phyloP scores from a whole-genome alignment of 2,329 filamentous ascomycete genomes.

The Blastomyces emzantsi region DNA sequence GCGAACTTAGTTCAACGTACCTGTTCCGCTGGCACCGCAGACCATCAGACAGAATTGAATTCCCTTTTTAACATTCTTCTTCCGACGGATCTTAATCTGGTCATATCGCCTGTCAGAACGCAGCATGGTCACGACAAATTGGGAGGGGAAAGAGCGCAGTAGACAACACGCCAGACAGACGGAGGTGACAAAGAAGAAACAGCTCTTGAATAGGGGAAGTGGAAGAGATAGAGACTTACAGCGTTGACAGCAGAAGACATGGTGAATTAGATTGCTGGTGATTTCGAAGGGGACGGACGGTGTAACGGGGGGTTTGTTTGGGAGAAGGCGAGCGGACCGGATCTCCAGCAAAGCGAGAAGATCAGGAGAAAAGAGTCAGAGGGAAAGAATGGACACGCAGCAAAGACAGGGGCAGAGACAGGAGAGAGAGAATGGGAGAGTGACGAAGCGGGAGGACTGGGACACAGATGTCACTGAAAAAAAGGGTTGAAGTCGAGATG shows the following conservation, averaged over 20 bases:
- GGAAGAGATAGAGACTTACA: constrained; percentile 31
- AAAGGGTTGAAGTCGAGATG: constrained; percentile 4
- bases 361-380: constrained; percentile 17
- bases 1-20: constrained; percentile 44
- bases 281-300: constrained; percentile 7
- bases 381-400: constrained; percentile 18
- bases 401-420: constrained; percentile 17
- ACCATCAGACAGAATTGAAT: constrained; percentile 99
- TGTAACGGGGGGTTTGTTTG: constrained; percentile 13
- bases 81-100: constrained; percentile 93
- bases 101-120: constrained; percentile 12
- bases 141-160: background rate
- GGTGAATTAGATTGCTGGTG: constrained; percentile 1
- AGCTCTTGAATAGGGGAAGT: background rate
- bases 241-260: constrained; percentile 34
- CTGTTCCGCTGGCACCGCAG: constrained; percentile 96
- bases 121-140: constrained; percentile 8
- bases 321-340: constrained; percentile 13
- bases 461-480: constrained; percentile 13
- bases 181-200: background rate
- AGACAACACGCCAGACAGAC: background rate
- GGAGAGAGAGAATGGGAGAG: constrained; percentile 9
- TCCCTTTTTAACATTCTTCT: constrained; percentile 99
- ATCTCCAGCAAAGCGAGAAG: constrained; percentile 13
- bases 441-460: constrained; percentile 14